A percentile compares a stretch with the other conserved stretches of the same genome.
These are phyloP conservation scores for Kwoniella pini DNA, from an alignment of 768 basidiomycete genomes.

Conservation along the genomic window DNA sequence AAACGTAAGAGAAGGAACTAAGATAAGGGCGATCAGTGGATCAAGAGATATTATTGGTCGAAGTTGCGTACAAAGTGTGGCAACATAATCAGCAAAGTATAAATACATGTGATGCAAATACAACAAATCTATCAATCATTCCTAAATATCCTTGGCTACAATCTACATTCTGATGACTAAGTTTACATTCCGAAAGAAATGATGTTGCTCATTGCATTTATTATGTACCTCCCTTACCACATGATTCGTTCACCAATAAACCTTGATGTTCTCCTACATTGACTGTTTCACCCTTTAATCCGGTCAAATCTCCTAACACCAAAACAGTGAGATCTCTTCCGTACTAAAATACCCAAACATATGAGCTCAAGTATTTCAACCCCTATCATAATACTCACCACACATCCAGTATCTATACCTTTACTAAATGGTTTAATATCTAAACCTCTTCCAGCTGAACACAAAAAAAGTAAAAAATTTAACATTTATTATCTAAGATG, in stretches of 20 bases:
- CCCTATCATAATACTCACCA: conserved; percentile 55
- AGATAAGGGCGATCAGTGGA: too few relatives aligned
- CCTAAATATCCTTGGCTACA: too few relatives aligned
- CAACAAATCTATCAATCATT: too few relatives aligned
- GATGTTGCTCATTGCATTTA: too few relatives aligned
- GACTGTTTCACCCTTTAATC: conserved; percentile 52
- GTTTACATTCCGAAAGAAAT: too few relatives aligned
- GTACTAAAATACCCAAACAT: conserved; percentile 58
- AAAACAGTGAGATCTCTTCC: conserved; percentile 67
- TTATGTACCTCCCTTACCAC: conserved; percentile 50
- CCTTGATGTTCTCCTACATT: conserved; percentile 65
- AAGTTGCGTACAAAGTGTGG: too few relatives aligned
- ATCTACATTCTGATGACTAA: too few relatives aligned
- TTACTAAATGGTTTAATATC: conserved; percentile 80
- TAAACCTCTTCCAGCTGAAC: conserved; percentile 70
- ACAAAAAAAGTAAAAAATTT: neutral
- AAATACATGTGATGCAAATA: too few relatives aligned
- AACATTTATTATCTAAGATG: neutral
- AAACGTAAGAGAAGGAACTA: too few relatives aligned
- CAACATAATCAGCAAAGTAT: too few relatives aligned
- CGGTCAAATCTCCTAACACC: conserved; percentile 58
- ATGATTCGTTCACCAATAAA: conserved; percentile 62
- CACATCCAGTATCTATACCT: conserved; percentile 85
- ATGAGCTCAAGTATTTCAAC: neutral
- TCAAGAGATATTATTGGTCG: too few relatives aligned